Percentiles rank a stretch among this genome's conserved stretches.
These are phyloP conservation scores for Sporothrix pseudoabietina DNA, from an alignment of 2,329 filamentous ascomycete genomes.

Conservation along the genomic window DNA sequence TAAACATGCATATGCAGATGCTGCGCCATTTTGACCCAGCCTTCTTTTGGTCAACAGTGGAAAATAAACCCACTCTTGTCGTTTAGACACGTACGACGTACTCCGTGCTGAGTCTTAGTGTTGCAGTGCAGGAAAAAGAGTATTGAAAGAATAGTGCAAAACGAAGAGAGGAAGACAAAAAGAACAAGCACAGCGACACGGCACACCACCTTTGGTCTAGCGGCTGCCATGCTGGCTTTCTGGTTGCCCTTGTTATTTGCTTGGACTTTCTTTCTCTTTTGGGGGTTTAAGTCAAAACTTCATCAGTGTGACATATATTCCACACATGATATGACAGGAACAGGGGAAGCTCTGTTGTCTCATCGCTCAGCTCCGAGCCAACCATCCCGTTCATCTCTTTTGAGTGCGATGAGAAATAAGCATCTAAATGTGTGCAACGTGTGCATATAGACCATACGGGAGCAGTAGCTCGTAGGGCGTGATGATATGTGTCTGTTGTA, in stretches of 20 bases:
- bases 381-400: neutral
- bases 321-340: neutral
- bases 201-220: neutral
- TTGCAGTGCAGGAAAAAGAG: neutral
- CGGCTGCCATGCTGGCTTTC: neutral
- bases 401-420: neutral
- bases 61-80: neutral
- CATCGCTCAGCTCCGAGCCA: conserved; percentile 16
- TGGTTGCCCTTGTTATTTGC: neutral
- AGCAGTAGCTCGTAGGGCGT: neutral
- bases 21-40: conserved; percentile 9
- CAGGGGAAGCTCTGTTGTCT: conserved; percentile 1
- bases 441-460: neutral
- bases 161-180: neutral
- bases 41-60: neutral
- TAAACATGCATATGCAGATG: neutral
- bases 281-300: neutral
- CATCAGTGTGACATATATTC: neutral
- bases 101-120: neutral
- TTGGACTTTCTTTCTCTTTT: neutral
- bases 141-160: neutral
- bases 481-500: neutral
- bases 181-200: neutral
- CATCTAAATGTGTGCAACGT: neutral
- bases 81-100: neutral